phyloP scores from a whole-genome alignment of 805 yeast species.

The Candida andamanensis region DNA sequence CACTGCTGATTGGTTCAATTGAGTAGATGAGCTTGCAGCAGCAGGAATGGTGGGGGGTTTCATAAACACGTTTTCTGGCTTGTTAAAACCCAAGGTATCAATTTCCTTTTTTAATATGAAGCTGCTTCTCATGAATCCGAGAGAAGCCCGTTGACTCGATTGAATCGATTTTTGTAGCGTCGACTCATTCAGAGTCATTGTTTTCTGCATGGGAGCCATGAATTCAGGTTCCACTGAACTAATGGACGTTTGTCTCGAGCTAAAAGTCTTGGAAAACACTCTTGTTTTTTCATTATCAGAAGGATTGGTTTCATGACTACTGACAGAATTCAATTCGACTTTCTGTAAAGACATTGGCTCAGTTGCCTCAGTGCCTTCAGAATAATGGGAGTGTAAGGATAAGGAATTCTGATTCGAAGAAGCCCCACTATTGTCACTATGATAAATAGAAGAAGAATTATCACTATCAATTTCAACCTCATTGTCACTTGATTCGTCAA shows the following conservation, averaged over 20 bases:
- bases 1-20: constrained; percentile 2
- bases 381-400: constrained; percentile 37
- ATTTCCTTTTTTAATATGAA: constrained; percentile 39
- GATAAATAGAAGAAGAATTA: constrained; percentile 28
- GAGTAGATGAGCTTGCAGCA: constrained; percentile 4
- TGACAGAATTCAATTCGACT: constrained; percentile 8
- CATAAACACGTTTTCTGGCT: constrained; percentile 27
- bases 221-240: constrained; percentile 13
- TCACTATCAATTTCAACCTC: constrained; percentile 12
- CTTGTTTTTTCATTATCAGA: constrained; percentile 7
- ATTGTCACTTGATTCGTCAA: constrained; percentile 28
- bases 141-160: constrained; percentile 28
- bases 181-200: not conserved
- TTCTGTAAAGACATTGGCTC: constrained; percentile 13
- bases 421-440: constrained; percentile 18
- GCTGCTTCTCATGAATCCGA: constrained; percentile 41
- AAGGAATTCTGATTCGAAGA: constrained; percentile 16
- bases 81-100: constrained; percentile 26
- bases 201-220: constrained; percentile 4
- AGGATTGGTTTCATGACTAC: constrained; percentile 6
- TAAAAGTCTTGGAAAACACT: constrained; percentile 9
- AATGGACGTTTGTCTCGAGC: constrained; percentile 12
- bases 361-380: constrained; percentile 14
- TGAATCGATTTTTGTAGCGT: constrained; percentile 12
- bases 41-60: constrained; percentile 14